Conservation (phyloP, 345 rosid species). For the Brassica cretica region DNA sequence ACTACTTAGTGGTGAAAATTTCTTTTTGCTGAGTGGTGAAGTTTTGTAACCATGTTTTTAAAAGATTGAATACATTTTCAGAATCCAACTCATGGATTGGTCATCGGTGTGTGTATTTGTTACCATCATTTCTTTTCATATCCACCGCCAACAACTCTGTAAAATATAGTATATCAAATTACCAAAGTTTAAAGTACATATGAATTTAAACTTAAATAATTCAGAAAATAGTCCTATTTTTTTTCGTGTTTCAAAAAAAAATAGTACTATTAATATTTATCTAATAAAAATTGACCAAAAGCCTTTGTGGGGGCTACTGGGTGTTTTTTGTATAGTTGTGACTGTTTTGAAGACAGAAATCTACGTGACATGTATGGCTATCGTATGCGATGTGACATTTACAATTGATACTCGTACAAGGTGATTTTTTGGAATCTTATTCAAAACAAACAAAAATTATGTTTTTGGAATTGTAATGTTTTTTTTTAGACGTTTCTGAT, state of each 20-base stretch:
- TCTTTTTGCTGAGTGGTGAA: slow-evolving; percentile 13
- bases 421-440: background rate
- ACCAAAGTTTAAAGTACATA: too few species aligned
- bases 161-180: too few species aligned
- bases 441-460: too few species aligned
- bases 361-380: background rate
- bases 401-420: background rate
- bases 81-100: slow-evolving; percentile 38
- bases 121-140: background rate
- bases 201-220: too few species aligned
- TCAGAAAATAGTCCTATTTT: too few species aligned
- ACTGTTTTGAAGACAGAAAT: slow-evolving; percentile 10
- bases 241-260: too few species aligned
- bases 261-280: too few species aligned
- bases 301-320: too few species aligned
- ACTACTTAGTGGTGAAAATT: slow-evolving; percentile 22
- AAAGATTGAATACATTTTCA: background rate
- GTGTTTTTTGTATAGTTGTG: background rate
- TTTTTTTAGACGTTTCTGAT: too few species aligned
- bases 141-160: too few species aligned
- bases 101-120: slow-evolving; percentile 24
- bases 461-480: too few species aligned
- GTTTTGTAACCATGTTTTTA: background rate
- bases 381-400: slow-evolving; percentile 15
- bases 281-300: background rate